Evolutionary conservation across 345 rosid species (phyloP).

Genomic region (Acer campestre): DNA sequence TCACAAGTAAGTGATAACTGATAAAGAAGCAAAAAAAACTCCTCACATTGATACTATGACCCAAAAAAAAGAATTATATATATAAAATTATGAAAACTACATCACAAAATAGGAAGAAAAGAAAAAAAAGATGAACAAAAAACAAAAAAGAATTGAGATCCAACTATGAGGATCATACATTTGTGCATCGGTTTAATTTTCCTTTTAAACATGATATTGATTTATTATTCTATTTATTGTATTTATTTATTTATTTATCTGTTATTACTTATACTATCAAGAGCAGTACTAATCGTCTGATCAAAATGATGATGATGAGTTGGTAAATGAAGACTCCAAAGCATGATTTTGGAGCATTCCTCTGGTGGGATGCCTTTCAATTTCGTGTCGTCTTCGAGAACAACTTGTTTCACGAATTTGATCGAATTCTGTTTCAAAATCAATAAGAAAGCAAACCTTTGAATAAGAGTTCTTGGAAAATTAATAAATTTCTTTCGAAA

Average conservation of each 20-base stretch:
- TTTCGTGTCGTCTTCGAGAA: constrained; percentile 78
- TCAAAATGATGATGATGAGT: constrained; percentile 8
- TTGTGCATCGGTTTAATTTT: neutral
- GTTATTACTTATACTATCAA: neutral
- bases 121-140: neutral
- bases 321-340: constrained; percentile 69
- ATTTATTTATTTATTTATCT: constrained; percentile 16
- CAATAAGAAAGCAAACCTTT: neutral
- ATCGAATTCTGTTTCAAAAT: constrained; percentile 61
- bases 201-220: neutral
- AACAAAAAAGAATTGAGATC: neutral
- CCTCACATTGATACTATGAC: neutral
- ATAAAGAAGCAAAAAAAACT: neutral
- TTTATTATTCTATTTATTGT: constrained; percentile 1
- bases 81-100: neutral
- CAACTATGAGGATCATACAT: neutral
- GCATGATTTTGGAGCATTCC: constrained; percentile 84
- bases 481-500: too few relatives aligned
- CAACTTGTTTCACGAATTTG: constrained; percentile 79
- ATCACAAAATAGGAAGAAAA: neutral
- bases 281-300: neutral
- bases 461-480: too few relatives aligned
- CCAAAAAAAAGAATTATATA: neutral
- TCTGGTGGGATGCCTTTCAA: constrained; percentile 69
- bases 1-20: neutral